Evolutionary conservation across 2,329 filamentous ascomycete genomes (phyloP), one percentile per base, ranked within the genome.

Genomic region (Paraphaeosphaeria sporulosa): DNA sequence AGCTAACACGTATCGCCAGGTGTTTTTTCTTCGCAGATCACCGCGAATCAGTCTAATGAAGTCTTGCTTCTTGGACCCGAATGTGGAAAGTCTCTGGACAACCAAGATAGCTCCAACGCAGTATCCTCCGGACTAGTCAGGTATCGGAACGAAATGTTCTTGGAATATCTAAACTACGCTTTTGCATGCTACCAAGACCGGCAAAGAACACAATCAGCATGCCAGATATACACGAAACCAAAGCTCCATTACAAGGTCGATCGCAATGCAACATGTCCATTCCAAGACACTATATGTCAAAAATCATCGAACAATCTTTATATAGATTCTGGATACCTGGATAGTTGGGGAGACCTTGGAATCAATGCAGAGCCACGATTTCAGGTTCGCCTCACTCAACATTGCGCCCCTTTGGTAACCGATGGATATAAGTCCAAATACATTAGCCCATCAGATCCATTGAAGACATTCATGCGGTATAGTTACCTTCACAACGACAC

Each of bases 1-100:
- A 4, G 8, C 5, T 38, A 1, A 51, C n/a, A 38, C 15, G 1
- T 21, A 8, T 2, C 9, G 15, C 4, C 8, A 34, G 70, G 72
- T 53, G 64, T 78, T 5, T 73, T 78, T 53, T 77, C 76, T 1
- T 76, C 75, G 0, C 67, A 68, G 15, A 66, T 79, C 38, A 69
- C 73, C 2, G 72, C 71, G 15, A 59, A 64, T 15, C 63, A 67
- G 1, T 73, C 73, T 1, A 72, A 76, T 30, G 70, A 78, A 50
- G 69, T 73, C 1, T 62, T 79, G 0, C 61, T 79, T 3, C 43
- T 49, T 15, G 71, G 74, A 12, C 59, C 63, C 1, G 56, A 67
- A 13, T 78, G 75, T 58, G 75, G 70, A 13, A 55, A 56, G 9
- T 27, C 13, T 44, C 12, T 13, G 48, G 21, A 40, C 42, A 6